These are phyloP conservation scores for Camelina sativa DNA, from an alignment of 345 rosid species.

Conservation along the genomic window DNA sequence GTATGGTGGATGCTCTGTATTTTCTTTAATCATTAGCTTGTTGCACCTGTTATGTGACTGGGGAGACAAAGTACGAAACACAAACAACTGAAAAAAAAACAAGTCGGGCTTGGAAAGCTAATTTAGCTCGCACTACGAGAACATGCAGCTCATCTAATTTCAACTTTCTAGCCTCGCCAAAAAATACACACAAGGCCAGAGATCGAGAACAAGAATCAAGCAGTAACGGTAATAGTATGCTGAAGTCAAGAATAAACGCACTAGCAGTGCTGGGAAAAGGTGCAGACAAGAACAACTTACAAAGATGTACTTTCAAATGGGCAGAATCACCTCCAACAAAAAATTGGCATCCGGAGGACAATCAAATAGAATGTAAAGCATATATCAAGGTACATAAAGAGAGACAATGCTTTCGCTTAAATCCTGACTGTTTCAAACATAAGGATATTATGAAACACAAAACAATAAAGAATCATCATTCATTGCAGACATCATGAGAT, in stretches of 20 bases:
- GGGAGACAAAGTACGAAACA: neutral
- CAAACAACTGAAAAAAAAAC: neutral
- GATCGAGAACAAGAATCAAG: slow-evolving; percentile 17
- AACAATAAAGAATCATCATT: slow-evolving; percentile 30
- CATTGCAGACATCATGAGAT: slow-evolving; percentile 34
- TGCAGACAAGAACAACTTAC: neutral
- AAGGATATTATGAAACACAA: slow-evolving; percentile 21
- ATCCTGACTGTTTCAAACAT: slow-evolving; percentile 18
- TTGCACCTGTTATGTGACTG: slow-evolving; percentile 5
- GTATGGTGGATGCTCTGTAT: slow-evolving; percentile 14
- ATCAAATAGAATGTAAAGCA: neutral
- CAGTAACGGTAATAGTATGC: neutral
- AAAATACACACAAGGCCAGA: slow-evolving; percentile 14
- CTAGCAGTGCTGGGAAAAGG: neutral
- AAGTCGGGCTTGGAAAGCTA: neutral
- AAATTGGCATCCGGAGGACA: neutral
- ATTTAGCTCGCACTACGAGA: neutral
- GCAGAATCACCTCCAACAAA: neutral
- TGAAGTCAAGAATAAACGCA: neutral
- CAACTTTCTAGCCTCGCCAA: neutral
- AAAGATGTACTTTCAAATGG: neutral
- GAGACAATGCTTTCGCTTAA: slow-evolving; percentile 9
- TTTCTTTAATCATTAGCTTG: slow-evolving; percentile 10
- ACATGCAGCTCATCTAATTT: neutral
- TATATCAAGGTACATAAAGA: neutral